Percentiles rank a stretch among this genome's conserved stretches.
Evolutionary conservation across 768 basidiomycete genomes (phyloP).

Genomic region (Mycena maculata): DNA sequence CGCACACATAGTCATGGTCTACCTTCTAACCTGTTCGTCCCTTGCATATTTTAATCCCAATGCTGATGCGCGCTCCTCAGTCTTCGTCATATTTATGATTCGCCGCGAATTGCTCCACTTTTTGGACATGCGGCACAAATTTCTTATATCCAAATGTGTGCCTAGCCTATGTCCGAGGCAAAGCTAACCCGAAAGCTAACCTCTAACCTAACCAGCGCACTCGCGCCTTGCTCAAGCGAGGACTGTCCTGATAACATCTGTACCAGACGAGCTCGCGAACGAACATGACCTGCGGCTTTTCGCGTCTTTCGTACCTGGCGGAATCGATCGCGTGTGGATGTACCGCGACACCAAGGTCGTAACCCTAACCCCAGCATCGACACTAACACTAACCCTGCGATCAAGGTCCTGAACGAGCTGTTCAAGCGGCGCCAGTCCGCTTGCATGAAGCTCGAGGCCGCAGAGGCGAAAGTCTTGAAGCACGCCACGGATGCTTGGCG

Average conservation of each 20-base stretch:
- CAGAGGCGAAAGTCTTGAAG: conserved; percentile 61
- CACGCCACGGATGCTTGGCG: conserved; percentile 55
- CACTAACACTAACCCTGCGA: too few relatives aligned
- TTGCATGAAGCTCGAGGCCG: conserved; percentile 67
- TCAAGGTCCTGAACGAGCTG: conserved; percentile 53
- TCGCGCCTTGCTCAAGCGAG: conserved; percentile 71
- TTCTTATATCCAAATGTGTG: conserved; percentile 68
- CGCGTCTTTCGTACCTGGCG: conserved; percentile 75
- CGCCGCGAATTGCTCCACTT: conserved; percentile 68
- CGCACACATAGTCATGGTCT: conserved; percentile 68
- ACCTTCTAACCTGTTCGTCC: conserved; percentile 60
- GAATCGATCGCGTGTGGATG: conserved; percentile 76
- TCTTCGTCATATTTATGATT: conserved; percentile 71
- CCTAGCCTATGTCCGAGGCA: too few relatives aligned
- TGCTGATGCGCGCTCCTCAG: conserved; percentile 43
- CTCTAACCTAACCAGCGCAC: too few relatives aligned
- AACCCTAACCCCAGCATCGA: too few relatives aligned
- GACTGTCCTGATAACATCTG: conserved; percentile 74
- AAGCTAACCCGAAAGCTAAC: too few relatives aligned
- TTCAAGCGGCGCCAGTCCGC: conserved; percentile 59
- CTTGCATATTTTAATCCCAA: conserved; percentile 9
- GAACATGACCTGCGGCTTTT: conserved; percentile 62
- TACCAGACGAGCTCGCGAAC: conserved; percentile 64
- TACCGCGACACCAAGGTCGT: conserved; percentile 62
- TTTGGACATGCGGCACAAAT: conserved; percentile 65